A percentile compares a stretch with the other conserved stretches of the same genome.
Evolutionary conservation across 768 basidiomycete species (phyloP).

Genomic region (Roridomyces roridus): DNA sequence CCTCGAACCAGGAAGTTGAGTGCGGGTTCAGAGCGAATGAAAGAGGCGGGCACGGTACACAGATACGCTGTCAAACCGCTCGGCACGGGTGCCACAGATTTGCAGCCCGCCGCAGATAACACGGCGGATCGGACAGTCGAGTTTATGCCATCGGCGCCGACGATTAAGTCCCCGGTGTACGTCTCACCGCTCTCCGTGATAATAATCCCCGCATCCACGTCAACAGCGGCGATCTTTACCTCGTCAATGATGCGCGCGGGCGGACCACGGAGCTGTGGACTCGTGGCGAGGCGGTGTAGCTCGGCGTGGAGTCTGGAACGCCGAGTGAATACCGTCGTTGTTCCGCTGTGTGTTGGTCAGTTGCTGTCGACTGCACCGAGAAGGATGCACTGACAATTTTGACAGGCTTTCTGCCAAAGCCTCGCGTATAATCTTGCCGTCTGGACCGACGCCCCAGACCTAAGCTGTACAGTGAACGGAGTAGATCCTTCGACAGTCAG

Average conservation of each 20-base stretch:
- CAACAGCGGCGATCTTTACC: slow-evolving; percentile 16
- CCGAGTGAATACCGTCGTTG: slow-evolving; percentile 21
- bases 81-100: slow-evolving; percentile 12
- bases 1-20: too few relatives aligned
- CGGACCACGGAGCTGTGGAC: slow-evolving; percentile 5
- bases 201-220: slow-evolving; percentile 9
- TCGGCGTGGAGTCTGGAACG: slow-evolving; percentile 20
- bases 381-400: slow-evolving; percentile 2
- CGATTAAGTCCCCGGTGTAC: slow-evolving; percentile 18
- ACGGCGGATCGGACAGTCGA: slow-evolving; percentile 21
- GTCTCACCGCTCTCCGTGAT: slow-evolving; percentile 15
- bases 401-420: slow-evolving; percentile 7
- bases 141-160: slow-evolving; percentile 25
- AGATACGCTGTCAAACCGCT: slow-evolving; percentile 21
- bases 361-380: neutral
- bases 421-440: slow-evolving; percentile 5
- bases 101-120: slow-evolving; percentile 4
- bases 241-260: slow-evolving; percentile 20
- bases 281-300: slow-evolving; percentile 11
- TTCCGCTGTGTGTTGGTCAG: slow-evolving; percentile 4
- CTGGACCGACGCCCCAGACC: slow-evolving; percentile 11
- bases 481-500: too few relatives aligned
- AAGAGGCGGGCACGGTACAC: slow-evolving; percentile 14
- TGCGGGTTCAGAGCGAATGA: slow-evolving; percentile 11
- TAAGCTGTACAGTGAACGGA: too few relatives aligned